Evolutionary conservation across 2,329 filamentous ascomycete species (phyloP), one percentile per base, ranked within the genome.

Genomic region (Scytalidium sp.): DNA sequence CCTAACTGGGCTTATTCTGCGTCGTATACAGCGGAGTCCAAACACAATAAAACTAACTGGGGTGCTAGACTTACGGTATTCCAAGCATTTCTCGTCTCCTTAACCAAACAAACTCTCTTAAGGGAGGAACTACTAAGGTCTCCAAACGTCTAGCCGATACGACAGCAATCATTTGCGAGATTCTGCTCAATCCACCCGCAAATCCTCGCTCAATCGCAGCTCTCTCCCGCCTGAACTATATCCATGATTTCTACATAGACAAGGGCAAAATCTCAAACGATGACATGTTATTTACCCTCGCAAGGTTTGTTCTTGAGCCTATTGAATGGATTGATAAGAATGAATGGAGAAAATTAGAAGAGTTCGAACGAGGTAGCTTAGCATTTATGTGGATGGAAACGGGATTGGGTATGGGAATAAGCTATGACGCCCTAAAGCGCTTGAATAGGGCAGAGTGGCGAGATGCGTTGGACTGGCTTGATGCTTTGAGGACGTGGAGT

Each of bases 341-440:
- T 59, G 88, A 91, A 61, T 91, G 87, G 86, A 79, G 87, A 1
- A 42, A 70, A 7, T 64, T 88, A n/a, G 83, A 76, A n/a, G 79
- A 84, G 1, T 71, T 90, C 65, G 88, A 91, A 64, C 64, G 71
- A n/a, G 86, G 83, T 52, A 85, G 84, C 0, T 66, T 84, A 39
- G 84, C 80, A 17, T 82, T 79, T 1, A 81, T 86, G 59, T 90
- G 85, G 85, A 87, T 85, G 64, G 74, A 74, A 47, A 66, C 88
- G 13, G 87, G 85, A 15, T 81, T 88, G 55, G 79, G 80, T 47
- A 84, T 90, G 79, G 75, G 73, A 1, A 85, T 90, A 53, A 64
- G 71, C 47, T 79, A 76, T 55, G 63, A 19, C 8, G 17, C n/a
- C 11, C n/a, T 42, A 11, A n/a, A 51, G 53, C 1, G 49, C 51